phyloP scores from a whole-genome alignment of 2,329 filamentous ascomycete species.

The Reticulascus tulasneorum region DNA sequence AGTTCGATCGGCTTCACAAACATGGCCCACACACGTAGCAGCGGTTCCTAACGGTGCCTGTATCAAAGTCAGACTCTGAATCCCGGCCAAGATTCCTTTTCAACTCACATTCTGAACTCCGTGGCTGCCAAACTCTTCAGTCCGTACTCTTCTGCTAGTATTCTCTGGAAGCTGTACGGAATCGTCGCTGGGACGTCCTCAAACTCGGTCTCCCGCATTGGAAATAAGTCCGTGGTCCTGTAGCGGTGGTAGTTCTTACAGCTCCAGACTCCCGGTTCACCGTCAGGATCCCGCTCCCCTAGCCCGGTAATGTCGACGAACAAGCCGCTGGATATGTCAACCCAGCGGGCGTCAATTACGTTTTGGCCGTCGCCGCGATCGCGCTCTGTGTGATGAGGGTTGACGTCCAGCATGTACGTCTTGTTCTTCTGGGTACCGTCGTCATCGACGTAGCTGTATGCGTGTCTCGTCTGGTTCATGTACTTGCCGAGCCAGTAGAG shows the following conservation, averaged over 20 bases:
- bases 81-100: too few relatives aligned
- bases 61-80: too few relatives aligned
- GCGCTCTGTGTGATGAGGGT: constrained; percentile 62
- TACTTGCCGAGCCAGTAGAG: constrained; percentile 60
- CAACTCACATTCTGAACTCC: constrained; percentile 57
- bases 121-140: constrained; percentile 57
- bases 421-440: constrained; percentile 37
- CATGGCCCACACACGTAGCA: too few relatives aligned
- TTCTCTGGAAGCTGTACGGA: constrained; percentile 64
- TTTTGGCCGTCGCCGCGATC: constrained; percentile 66
- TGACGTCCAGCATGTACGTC: constrained; percentile 71
- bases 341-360: constrained; percentile 81
- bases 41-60: too few relatives aligned
- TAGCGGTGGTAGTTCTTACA: constrained; percentile 81
- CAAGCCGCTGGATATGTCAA: constrained; percentile 70
- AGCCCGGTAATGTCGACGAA: constrained; percentile 82
- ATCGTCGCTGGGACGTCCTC: constrained; percentile 69
- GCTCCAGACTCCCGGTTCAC: constrained; percentile 62
- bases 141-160: constrained; percentile 63
- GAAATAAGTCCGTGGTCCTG: constrained; percentile 66
- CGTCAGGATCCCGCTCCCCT: constrained; percentile 58
- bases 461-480: constrained; percentile 65
- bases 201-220: constrained; percentile 68
- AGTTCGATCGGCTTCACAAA: too few relatives aligned
- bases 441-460: constrained; percentile 44